Evolutionary conservation across 2,329 filamentous ascomycete species (phyloP), one percentile per base, ranked within the genome.

Genomic region (Pestalotiopsis sp.): DNA sequence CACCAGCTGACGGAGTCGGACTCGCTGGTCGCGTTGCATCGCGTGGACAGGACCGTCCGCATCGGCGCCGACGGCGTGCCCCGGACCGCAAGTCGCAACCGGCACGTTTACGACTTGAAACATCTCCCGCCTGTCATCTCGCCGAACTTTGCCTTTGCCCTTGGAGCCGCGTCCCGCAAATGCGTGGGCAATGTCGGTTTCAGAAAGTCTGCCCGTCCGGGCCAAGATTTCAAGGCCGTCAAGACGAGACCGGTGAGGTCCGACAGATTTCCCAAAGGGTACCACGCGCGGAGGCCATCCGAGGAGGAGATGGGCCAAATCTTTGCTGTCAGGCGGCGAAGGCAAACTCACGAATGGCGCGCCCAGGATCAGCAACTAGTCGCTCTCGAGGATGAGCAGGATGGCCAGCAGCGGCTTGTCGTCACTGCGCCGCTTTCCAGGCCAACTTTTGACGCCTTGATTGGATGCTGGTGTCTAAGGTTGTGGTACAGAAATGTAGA

Each of bases 101-200:
- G 66, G 4, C 71, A 69, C 49, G 68, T 75, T 52, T 76, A 73
- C 68, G 71, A 74, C 36, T 69, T 76, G 38, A 72, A 70, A 68
- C 73, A 74, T 57, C 62, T 74, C 68, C 73, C 72, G 2, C 69
- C 72, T 1, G 63, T 74, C 5, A 60, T 73, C 3, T 73, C 73
- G 7, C 69, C 73, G 6, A 72, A 69, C 2, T 75, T 70, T 62
- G 69, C 73, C 1, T 76, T 72, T 57, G 71, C 68, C 66, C 57
- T 75, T 67, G 68, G 73, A 13, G 65, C 72, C 2, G 59, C 59
- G 56, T 73, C 71, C 41, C 72, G 72, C 1, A 49, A 66, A 3
- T 63, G 6, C n/a, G 25, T 71, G 13, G 70, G 73, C 5, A 72
- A 71, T n/a, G 64, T 74, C 6, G 72, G 71, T 14, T 63, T 75